Percentiles rank a stretch among this genome's conserved stretches.
These are phyloP conservation scores for Suillus discolor DNA, from an alignment of 768 basidiomycete species.

Conservation along the genomic window DNA sequence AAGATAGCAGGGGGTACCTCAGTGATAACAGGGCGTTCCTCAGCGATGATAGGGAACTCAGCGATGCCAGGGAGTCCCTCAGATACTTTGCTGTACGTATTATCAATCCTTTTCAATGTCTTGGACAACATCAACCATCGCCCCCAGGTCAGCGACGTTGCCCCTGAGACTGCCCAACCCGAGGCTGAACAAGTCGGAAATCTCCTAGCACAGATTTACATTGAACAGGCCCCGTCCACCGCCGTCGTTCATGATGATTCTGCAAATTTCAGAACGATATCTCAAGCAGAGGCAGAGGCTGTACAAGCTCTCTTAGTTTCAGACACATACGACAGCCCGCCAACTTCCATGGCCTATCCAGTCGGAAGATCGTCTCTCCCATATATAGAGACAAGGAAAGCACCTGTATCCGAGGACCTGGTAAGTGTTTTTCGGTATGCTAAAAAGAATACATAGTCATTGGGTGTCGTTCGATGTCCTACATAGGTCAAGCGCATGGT, in stretches of 20 bases:
- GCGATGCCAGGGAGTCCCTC: too few relatives aligned
- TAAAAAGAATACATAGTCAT: not conserved
- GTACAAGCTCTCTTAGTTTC: not conserved
- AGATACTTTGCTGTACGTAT: not conserved
- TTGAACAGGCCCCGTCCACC: not conserved
- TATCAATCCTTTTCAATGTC: not conserved
- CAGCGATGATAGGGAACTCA: too few relatives aligned
- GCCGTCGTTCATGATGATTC: not conserved
- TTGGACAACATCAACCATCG: not conserved
- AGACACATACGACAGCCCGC: not conserved
- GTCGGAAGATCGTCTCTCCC: not conserved
- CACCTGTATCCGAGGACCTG: not conserved
- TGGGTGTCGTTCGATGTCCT: not conserved
- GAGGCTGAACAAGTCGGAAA: not conserved
- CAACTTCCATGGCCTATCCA: not conserved
- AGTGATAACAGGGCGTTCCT: not conserved
- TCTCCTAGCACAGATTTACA: not conserved
- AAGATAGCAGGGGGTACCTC: not conserved
- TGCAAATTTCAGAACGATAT: not conserved
- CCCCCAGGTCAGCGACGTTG: not conserved
- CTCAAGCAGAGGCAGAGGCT: not conserved
- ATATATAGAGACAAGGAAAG: not conserved
- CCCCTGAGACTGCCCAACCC: not conserved
- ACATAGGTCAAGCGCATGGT: conserved; percentile 1
- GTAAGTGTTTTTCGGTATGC: not conserved